A percentile compares a stretch with the other conserved stretches of the same genome.
phyloP scores from a whole-genome alignment of 78 protist species.

The Guillardia theta region DNA sequence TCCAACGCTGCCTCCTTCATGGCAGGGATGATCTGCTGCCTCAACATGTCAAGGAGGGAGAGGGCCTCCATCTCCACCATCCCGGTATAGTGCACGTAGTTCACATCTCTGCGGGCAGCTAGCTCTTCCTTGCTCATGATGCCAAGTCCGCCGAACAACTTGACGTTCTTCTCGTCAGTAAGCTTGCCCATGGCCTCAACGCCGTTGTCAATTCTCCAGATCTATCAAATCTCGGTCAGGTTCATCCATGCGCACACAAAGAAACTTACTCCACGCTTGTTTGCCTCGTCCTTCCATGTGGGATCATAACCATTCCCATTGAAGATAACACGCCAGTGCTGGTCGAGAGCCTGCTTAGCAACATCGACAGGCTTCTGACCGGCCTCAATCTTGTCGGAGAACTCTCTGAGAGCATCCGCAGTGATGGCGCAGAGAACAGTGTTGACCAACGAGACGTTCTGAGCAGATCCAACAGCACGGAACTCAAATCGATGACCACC shows the following conservation, averaged over 20 bases:
- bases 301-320: constrained; percentile 86
- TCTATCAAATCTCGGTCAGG: too few relatives aligned
- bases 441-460: constrained; percentile 65
- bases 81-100: constrained; percentile 62
- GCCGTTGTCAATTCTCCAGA: constrained; percentile 60
- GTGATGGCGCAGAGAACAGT: constrained; percentile 55
- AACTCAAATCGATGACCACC: constrained; percentile 83
- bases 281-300: constrained; percentile 32
- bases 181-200: constrained; percentile 41
- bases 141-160: too few relatives aligned
- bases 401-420: constrained; percentile 49
- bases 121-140: constrained; percentile 66
- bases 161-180: constrained; percentile 63
- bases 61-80: constrained; percentile 76
- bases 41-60: constrained; percentile 64
- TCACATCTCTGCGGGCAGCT: constrained; percentile 59
- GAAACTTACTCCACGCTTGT: constrained; percentile 81
- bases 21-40: constrained; percentile 59
- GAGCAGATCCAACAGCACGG: constrained; percentile 89
- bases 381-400: neutral
- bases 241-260: too few relatives aligned
- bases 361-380: neutral
- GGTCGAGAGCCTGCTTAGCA: neutral
- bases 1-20: neutral
- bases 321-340: constrained; percentile 47